Evolutionary conservation across 495 filamentous ascomycete species (phyloP).

Genomic region (Tuber magnatum): DNA sequence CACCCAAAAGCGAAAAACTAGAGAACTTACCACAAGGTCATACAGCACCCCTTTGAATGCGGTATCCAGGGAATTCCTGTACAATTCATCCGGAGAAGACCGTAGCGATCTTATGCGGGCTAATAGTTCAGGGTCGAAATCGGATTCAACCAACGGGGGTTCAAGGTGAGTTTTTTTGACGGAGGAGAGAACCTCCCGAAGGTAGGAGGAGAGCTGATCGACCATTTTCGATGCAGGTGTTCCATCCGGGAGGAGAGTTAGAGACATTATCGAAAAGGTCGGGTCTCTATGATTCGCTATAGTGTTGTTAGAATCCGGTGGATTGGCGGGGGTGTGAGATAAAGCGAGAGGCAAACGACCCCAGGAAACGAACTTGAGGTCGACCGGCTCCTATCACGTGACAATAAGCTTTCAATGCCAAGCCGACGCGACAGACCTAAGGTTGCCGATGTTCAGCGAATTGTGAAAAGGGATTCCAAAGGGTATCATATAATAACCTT

Average conservation of each 20-base stretch:
- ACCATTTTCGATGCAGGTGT: slow-evolving; percentile 16
- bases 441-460: not conserved
- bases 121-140: slow-evolving; percentile 49
- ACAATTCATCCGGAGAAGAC: slow-evolving; percentile 34
- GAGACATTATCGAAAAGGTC: slow-evolving; percentile 14
- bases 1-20: not conserved
- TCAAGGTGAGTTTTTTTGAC: slow-evolving; percentile 50
- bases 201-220: slow-evolving; percentile 20
- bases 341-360: not conserved
- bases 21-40: slow-evolving; percentile 37
- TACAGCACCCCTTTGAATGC: slow-evolving; percentile 38
- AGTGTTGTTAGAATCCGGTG: not conserved
- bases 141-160: slow-evolving; percentile 62
- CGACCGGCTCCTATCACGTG: not conserved
- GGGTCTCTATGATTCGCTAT: not conserved
- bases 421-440: not conserved
- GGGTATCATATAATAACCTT: not conserved
- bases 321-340: not conserved
- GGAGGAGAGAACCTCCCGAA: slow-evolving; percentile 26
- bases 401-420: not conserved
- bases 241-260: slow-evolving; percentile 19
- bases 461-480: not conserved
- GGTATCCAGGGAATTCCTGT: slow-evolving; percentile 34
- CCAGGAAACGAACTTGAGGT: not conserved
- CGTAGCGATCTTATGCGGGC: slow-evolving; percentile 42